phyloP scores from a whole-genome alignment of 2,329 filamentous ascomycete genomes.

The Curvularia sp. region DNA sequence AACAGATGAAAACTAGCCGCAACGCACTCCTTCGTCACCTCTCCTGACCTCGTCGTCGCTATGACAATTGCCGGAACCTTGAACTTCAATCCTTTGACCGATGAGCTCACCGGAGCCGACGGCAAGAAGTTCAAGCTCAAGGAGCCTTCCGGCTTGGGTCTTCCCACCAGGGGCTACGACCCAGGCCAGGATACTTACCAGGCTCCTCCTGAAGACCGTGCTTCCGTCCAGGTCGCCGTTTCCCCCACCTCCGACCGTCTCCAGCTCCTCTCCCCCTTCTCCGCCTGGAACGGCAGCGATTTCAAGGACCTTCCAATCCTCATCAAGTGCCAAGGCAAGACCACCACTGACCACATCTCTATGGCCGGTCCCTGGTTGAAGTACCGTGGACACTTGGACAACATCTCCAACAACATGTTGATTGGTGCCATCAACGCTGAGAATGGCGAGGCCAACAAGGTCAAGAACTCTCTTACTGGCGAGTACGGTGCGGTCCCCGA shows the following conservation, averaged over 20 bases:
- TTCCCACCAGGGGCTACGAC: slow-evolving; percentile 85
- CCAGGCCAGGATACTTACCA: slow-evolving; percentile 94
- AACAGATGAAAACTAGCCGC: slow-evolving; percentile 56
- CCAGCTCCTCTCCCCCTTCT: slow-evolving; percentile 86
- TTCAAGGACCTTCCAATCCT: slow-evolving; percentile 64
- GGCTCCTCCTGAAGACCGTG: slow-evolving; percentile 83
- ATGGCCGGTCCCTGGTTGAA: slow-evolving; percentile 98
- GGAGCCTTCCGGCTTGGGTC: slow-evolving; percentile 78
- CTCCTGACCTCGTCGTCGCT: slow-evolving; percentile 87
- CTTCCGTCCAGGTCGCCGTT: slow-evolving; percentile 76
- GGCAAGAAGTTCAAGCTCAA: slow-evolving; percentile 94
- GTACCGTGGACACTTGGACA: slow-evolving; percentile 98
- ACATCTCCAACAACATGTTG: slow-evolving; percentile 99
- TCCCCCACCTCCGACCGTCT: slow-evolving; percentile 92
- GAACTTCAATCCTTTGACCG: slow-evolving; percentile 93
- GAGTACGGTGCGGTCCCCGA: slow-evolving; percentile 88
- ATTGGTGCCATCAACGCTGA: slow-evolving; percentile 96
- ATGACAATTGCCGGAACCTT: slow-evolving; percentile 82
- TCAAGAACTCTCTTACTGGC: slow-evolving; percentile 87
- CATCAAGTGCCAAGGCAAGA: slow-evolving; percentile 97
- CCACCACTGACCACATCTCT: slow-evolving; percentile 95
- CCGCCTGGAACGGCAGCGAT: slow-evolving; percentile 91
- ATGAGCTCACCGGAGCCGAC: slow-evolving; percentile 90
- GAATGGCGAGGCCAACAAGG: slow-evolving; percentile 97
- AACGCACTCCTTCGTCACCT: slow-evolving; percentile 91